Evolutionary conservation across 495 filamentous ascomycete species (phyloP), one percentile per base, ranked within the genome.

Genomic region (Podospora fimiseda): DNA sequence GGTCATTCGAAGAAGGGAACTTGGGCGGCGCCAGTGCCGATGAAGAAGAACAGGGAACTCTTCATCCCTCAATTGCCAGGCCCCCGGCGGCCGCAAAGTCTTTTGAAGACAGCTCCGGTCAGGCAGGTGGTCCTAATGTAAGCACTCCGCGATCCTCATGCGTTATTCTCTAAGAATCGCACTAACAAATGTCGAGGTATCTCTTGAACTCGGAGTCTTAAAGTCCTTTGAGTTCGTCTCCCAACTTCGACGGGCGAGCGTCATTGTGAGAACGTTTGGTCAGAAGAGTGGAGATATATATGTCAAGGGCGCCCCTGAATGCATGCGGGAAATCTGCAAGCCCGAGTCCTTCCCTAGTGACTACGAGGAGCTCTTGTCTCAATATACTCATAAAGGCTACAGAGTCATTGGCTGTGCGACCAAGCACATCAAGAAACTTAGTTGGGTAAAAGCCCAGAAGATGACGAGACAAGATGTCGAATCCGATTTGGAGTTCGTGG

Each of bases 401-500:
- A 84, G 94, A 56, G 94, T 99, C n/a, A 99, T 99, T 69, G 94
- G 84, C 2, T 96, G 91, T 66, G 94, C 94, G 2, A 87, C 87
- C 2, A 95, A 89, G 68, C 85, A 92, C 62, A 80, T 96, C 46
- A 78, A 77, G 43, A 93, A 88, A 59, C 73, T 96, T 16, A 90
- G 85, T 58, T 96, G 90, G 93, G 83, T 92, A 51, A 95, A 90
- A 65, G 85, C 89, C 11, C 90, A 96, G 63, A 95, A 93, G 70
- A 89, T 97, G 82, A 88, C 82, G 50, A 86, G 94, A 11, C 67
- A 79, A 11, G 86, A 95, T 39, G 90, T 87, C 15, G 94, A 99
- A 65, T 82, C 78, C 2, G 75, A 83, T 52, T 77, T 99, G 3
- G 80, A 87, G 15, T 96, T 99, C 57, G 72, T 92, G 40, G 94